Percentiles rank a stretch among this genome's conserved stretches.
Evolutionary conservation across 1,284 basidiomycete genomes (phyloP).

Genomic region (Fistulina hepatica): DNA sequence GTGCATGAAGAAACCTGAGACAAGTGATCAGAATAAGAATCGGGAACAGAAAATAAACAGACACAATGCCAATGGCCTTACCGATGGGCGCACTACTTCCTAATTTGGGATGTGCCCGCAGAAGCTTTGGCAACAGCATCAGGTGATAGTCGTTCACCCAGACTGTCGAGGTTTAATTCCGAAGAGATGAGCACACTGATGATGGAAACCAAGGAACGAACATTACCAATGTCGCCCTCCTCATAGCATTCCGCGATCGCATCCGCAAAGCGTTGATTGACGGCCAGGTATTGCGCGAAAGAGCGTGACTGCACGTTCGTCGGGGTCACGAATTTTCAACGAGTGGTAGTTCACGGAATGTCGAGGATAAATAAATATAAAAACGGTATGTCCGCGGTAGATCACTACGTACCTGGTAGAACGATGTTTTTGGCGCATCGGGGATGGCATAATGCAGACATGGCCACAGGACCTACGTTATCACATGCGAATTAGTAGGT

Average conservation of each 20-base stretch:
- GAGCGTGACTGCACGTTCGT: constrained; percentile 65
- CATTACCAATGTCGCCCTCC: constrained; percentile 71
- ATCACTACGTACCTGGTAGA: no score
- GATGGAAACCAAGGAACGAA: constrained; percentile 3
- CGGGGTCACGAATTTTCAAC: no score
- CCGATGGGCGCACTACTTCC: constrained; percentile 59
- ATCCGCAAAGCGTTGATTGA: constrained; percentile 79
- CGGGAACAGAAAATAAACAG: no score
- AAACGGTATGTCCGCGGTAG: no score
- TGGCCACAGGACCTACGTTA: constrained; percentile 67
- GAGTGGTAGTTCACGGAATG: no score
- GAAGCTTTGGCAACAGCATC: constrained; percentile 70
- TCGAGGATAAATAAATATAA: no score
- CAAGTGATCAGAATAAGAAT: no score
- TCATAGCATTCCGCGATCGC: constrained; percentile 62
- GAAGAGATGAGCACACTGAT: constrained; percentile 1
- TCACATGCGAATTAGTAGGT: constrained; percentile 4
- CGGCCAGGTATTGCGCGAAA: constrained; percentile 70
- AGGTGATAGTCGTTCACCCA: constrained; percentile 85
- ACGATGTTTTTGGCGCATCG: constrained; percentile 77
- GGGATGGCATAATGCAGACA: constrained; percentile 80
- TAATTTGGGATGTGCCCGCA: constrained; percentile 43
- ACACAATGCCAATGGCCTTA: no score
- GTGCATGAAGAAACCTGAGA: constrained; percentile 86
- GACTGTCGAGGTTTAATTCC: no score